A percentile compares a stretch with the other conserved stretches of the same genome.
These are phyloP conservation scores for Lentinus brumalis DNA, from an alignment of 768 basidiomycete genomes.

Conservation along the genomic window DNA sequence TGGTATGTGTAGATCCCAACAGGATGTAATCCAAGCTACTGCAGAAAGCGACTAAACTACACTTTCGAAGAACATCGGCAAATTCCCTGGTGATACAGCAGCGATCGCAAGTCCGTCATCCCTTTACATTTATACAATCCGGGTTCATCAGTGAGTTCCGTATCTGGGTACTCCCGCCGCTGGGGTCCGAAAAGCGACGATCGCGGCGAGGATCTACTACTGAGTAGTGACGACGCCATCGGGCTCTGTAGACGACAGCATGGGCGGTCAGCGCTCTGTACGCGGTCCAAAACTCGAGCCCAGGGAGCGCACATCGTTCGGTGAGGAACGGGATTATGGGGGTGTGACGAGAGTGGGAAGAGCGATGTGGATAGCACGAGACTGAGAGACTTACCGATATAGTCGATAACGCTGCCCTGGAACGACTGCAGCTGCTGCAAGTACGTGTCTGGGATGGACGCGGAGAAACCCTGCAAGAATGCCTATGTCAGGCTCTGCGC, in stretches of 20 bases:
- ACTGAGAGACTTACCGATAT: slow-evolving; percentile 45
- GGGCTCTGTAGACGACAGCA: slow-evolving; percentile 36
- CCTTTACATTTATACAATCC: no score
- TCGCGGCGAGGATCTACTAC: slow-evolving; percentile 15
- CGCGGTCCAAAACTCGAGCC: background rate
- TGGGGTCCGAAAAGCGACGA: background rate
- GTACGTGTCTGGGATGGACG: slow-evolving; percentile 36
- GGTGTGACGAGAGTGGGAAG: background rate
- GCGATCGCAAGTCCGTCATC: no score
- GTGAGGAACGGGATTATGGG: background rate
- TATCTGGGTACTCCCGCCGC: background rate
- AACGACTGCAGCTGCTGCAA: slow-evolving; percentile 37
- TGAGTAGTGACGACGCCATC: slow-evolving; percentile 47
- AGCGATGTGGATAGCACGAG: background rate
- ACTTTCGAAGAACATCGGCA: no score
- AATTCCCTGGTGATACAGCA: no score
- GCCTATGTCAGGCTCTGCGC: background rate
- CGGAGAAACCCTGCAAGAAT: slow-evolving; percentile 44
- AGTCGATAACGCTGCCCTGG: slow-evolving; percentile 40
- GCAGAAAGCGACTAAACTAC: no score
- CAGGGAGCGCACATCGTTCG: background rate
- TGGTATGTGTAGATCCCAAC: no score
- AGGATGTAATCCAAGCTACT: no score
- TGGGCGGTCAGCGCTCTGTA: slow-evolving; percentile 15
- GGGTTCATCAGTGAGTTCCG: no score